Conservation (phyloP, 2,329 filamentous ascomycete species). For the Pyrenophora teres region DNA sequence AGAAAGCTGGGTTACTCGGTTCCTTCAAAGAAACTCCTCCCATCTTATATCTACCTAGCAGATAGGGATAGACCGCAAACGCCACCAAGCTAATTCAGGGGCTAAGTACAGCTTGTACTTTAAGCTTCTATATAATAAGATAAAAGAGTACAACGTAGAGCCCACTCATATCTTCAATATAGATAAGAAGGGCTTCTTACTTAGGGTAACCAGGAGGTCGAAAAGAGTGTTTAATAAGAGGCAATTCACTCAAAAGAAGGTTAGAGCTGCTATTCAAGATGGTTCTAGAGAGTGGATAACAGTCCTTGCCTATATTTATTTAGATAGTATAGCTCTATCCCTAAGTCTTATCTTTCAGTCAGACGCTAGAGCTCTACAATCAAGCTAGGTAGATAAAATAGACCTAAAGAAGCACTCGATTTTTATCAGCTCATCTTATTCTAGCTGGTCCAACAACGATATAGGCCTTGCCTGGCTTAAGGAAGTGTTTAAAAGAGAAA, state of each 20-base stretch:
- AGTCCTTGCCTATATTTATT: no score
- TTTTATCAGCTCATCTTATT: no score
- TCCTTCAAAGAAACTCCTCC: conserved; percentile 3
- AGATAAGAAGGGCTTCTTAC: conserved; percentile 5
- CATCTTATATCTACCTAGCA: conserved; percentile 10
- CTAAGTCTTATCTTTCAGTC: no score
- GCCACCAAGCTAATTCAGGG: conserved; percentile 11
- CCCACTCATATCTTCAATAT: conserved; percentile 1
- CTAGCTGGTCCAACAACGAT: conserved; percentile 17
- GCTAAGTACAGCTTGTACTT: conserved; percentile 24
- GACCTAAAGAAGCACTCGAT: no score
- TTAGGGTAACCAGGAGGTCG: conserved; percentile 1
- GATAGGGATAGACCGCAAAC: conserved; percentile 7
- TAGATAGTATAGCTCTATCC: no score
- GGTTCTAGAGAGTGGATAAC: no score
- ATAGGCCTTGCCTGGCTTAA: conserved; percentile 16
- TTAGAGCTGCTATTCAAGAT: no score
- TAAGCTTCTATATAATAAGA: conserved; percentile 1
- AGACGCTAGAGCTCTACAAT: no score
- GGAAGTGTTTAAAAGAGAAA: conserved; percentile 13
- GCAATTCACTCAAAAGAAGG: no score
- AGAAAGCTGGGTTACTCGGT: conserved; percentile 17
- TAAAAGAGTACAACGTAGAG: neutral
- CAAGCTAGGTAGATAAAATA: no score
- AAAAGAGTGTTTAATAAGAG: conserved; percentile 12